Percentiles rank a stretch among this genome's conserved stretches.
Conservation (phyloP, 2,329 filamentous ascomycete genomes). For the Trichoderma sp. region DNA sequence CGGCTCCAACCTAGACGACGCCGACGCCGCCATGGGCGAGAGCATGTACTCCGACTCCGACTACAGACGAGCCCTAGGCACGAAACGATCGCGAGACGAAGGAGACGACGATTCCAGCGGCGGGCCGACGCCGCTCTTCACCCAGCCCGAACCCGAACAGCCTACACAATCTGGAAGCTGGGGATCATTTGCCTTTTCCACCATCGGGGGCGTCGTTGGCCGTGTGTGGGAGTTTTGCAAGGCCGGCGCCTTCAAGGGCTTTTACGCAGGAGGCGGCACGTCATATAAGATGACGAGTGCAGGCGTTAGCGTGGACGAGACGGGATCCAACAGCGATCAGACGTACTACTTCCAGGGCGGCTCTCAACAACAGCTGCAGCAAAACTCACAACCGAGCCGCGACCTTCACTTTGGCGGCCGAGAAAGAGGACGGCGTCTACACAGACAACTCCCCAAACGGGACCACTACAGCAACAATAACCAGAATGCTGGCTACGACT, state of each 20-base stretch:
- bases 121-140: slow-evolving; percentile 37
- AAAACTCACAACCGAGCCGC: not conserved
- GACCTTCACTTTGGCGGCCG: not conserved
- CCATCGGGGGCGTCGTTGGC: slow-evolving; percentile 68
- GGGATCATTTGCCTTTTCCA: slow-evolving; percentile 60
- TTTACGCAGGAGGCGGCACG: slow-evolving; percentile 80
- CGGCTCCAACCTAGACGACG: slow-evolving; percentile 29
- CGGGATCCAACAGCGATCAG: slow-evolving; percentile 25
- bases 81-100: slow-evolving; percentile 44
- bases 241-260: slow-evolving; percentile 71
- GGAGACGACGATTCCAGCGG: slow-evolving; percentile 36
- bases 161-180: slow-evolving; percentile 46
- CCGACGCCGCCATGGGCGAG: slow-evolving; percentile 46
- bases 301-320: slow-evolving; percentile 28
- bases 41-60: slow-evolving; percentile 60
- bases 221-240: slow-evolving; percentile 87
- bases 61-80: slow-evolving; percentile 55
- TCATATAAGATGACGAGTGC: slow-evolving; percentile 60
- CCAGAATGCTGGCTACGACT: slow-evolving; percentile 30
- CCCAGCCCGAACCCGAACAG: slow-evolving; percentile 29
- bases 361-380: not conserved
- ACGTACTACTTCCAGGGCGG: slow-evolving; percentile 38
- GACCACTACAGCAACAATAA: slow-evolving; percentile 6
- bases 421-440: not conserved
- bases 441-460: not conserved